Percentiles rank a stretch among this genome's conserved stretches.
phyloP scores from a whole-genome alignment of 768 basidiomycete genomes.

The Sporobolomyces pararoseus region DNA sequence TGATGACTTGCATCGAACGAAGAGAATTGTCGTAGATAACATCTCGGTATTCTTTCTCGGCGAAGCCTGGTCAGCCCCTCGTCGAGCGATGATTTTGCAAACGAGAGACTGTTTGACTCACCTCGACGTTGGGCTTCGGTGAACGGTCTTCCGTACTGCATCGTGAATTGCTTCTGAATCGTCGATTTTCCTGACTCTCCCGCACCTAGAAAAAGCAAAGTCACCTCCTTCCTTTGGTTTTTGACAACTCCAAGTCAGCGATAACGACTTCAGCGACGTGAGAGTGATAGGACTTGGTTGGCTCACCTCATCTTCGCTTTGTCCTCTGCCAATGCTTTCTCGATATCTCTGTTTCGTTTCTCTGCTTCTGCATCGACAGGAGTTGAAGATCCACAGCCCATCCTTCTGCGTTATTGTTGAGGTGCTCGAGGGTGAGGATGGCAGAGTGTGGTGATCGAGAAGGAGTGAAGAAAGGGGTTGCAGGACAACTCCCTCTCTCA shows the following conservation, averaged over 20 bases:
- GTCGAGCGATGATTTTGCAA: too few relatives aligned
- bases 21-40: constrained; percentile 89
- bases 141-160: too few relatives aligned
- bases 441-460: neutral
- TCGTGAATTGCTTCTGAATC: constrained; percentile 58
- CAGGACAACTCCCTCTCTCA: too few relatives aligned
- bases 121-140: too few relatives aligned
- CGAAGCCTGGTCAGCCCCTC: too few relatives aligned
- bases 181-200: constrained; percentile 97
- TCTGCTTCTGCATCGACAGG: constrained; percentile 25
- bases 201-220: constrained; percentile 51
- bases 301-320: constrained; percentile 4
- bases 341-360: constrained; percentile 21
- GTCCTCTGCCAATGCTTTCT: constrained; percentile 20
- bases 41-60: constrained; percentile 86
- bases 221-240: constrained; percentile 30
- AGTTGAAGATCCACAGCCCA: constrained; percentile 25
- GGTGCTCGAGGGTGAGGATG: neutral
- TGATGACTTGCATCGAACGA: constrained; percentile 90
- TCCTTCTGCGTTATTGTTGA: neutral
- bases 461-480: neutral
- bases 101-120: constrained; percentile 99
- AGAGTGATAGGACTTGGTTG: too few relatives aligned
- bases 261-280: too few relatives aligned
- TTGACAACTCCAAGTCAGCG: too few relatives aligned